Evolutionary conservation across 2,329 filamentous ascomycete genomes (phyloP).

Genomic region (Talaromyces sp.): DNA sequence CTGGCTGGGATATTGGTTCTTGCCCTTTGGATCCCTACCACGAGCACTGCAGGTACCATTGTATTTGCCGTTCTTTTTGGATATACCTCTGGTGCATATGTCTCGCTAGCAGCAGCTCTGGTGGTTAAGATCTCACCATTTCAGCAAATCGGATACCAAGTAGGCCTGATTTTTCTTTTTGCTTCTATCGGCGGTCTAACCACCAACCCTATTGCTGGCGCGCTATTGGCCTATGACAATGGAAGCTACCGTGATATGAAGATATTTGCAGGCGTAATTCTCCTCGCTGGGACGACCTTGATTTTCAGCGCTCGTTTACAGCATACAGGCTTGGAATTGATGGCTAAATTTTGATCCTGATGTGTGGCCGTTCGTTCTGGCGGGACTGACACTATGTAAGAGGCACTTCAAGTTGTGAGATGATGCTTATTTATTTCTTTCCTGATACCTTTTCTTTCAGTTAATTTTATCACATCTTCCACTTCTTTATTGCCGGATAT

Average conservation of each 20-base stretch:
- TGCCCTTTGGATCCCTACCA: background rate
- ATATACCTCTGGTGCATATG: background rate
- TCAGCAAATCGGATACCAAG: slow-evolving; percentile 9
- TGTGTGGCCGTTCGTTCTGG: too few relatives aligned
- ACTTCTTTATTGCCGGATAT: too few relatives aligned
- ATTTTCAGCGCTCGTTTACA: background rate
- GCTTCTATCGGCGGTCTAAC: slow-evolving; percentile 3
- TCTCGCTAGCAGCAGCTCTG: background rate
- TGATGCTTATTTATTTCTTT: too few relatives aligned
- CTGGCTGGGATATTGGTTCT: background rate
- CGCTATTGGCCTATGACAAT: background rate
- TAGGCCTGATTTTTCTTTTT: slow-evolving; percentile 7
- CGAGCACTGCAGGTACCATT: background rate
- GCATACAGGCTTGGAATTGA: background rate
- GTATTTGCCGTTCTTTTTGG: background rate
- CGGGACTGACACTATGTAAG: too few relatives aligned
- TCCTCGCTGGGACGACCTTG: slow-evolving; percentile 4
- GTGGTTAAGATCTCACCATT: slow-evolving; percentile 1
- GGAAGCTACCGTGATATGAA: background rate
- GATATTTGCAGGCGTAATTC: slow-evolving; percentile 8
- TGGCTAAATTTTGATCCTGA: background rate
- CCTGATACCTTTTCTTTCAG: too few relatives aligned
- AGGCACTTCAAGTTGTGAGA: too few relatives aligned
- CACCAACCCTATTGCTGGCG: slow-evolving; percentile 9
- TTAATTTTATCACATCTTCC: too few relatives aligned